phyloP scores from a whole-genome alignment of 352 stramenopile species.

The Phytophthora vignae region DNA sequence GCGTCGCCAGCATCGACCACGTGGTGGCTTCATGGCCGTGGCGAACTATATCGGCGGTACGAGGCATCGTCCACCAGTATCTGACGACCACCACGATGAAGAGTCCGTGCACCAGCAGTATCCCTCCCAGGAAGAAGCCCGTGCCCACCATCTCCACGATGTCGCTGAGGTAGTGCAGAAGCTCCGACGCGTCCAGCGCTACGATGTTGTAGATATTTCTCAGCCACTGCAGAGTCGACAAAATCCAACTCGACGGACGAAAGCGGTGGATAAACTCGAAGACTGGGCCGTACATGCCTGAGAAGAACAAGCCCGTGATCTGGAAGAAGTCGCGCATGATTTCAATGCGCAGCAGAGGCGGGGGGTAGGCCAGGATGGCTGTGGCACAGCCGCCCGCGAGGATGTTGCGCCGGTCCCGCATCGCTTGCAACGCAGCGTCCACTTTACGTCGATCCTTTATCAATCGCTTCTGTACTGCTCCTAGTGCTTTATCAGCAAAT shows the following conservation, averaged over 20 bases:
- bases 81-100: conserved; percentile 2
- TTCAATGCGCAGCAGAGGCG: not conserved
- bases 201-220: conserved; percentile 2
- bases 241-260: conserved; percentile 1
- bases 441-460: not conserved
- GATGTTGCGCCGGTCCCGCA: conserved; percentile 1
- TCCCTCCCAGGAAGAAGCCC: not conserved
- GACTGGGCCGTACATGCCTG: not conserved
- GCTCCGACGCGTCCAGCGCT: not conserved
- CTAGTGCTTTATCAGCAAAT: not conserved
- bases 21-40: not conserved
- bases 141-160: not conserved
- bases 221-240: not conserved
- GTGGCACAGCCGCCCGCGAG: not conserved
- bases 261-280: conserved; percentile 3
- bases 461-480: not conserved
- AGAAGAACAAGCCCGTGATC: conserved; percentile 2
- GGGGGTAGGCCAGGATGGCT: not conserved
- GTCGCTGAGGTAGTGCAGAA: not conserved
- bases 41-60: not conserved
- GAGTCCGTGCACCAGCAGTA: not conserved
- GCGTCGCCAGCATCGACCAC: not conserved
- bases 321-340: conserved; percentile 5
- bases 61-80: conserved; percentile 4
- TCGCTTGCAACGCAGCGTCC: not conserved